Evolutionary conservation across 2,329 filamentous ascomycete species (phyloP).

Genomic region (Endocalyx cinctus): DNA sequence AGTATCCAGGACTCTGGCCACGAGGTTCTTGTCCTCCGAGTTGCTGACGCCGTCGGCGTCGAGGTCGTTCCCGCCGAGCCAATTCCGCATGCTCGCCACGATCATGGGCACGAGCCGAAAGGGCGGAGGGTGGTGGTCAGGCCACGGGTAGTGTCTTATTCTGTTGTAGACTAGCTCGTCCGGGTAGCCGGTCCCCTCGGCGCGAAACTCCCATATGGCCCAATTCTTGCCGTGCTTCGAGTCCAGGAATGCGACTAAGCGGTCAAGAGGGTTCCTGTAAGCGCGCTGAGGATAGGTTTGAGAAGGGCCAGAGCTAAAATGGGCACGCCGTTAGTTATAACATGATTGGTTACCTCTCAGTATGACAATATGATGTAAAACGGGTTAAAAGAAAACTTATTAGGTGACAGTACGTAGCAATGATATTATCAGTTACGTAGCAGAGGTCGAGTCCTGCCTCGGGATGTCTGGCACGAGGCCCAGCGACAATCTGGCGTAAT

Average conservation of each 20-base stretch:
- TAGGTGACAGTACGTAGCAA: constrained; percentile 48
- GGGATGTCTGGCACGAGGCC: constrained; percentile 75
- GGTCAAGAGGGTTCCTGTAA: constrained; percentile 89
- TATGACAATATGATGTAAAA: neutral
- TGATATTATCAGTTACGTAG: constrained; percentile 83
- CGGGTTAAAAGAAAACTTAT: constrained; percentile 1
- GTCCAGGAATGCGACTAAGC: constrained; percentile 84
- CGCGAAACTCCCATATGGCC: constrained; percentile 97
- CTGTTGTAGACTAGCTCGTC: constrained; percentile 82
- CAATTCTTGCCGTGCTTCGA: constrained; percentile 76
- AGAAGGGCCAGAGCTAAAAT: constrained; percentile 82
- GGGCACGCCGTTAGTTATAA: too few species aligned
- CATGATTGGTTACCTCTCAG: neutral
- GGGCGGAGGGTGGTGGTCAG: constrained; percentile 93
- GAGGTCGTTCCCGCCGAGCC: constrained; percentile 57
- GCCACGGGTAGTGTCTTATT: constrained; percentile 90
- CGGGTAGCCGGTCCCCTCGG: constrained; percentile 92
- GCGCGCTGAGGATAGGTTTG: constrained; percentile 85
- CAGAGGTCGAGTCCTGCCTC: constrained; percentile 91
- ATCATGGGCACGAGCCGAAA: constrained; percentile 86
- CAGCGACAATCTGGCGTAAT: constrained; percentile 85
- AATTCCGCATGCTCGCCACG: constrained; percentile 88
- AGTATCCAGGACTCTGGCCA: constrained; percentile 20
- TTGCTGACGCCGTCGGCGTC: constrained; percentile 22
- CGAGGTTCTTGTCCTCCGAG: constrained; percentile 17